A percentile compares a stretch with the other conserved stretches of the same genome.
Conservation (phyloP, 1,284 basidiomycete species). For the Chondrostereum purpureum region DNA sequence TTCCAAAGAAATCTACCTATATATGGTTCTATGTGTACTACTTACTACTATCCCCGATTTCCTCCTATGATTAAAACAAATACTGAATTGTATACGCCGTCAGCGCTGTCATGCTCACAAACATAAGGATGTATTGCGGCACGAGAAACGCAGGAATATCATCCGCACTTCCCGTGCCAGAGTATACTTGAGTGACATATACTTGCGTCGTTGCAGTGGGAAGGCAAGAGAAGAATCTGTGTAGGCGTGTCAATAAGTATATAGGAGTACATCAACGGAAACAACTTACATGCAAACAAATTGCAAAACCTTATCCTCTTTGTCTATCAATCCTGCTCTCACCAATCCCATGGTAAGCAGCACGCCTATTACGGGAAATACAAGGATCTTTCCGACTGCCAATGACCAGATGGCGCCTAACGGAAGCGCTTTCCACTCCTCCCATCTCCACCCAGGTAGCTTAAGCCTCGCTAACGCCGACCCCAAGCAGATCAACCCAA, state of each 20-base stretch:
- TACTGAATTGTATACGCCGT: background rate
- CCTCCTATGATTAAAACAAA: too few relatives aligned
- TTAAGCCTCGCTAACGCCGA: constrained; percentile 65
- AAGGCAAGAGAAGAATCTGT: constrained; percentile 57
- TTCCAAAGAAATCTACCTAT: too few relatives aligned
- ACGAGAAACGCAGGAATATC: constrained; percentile 58
- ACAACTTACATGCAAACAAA: constrained; percentile 65
- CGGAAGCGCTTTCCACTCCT: constrained; percentile 50
- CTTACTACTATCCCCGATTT: too few relatives aligned
- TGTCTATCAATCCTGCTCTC: constrained; percentile 40
- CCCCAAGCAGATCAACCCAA: constrained; percentile 69
- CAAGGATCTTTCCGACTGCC: constrained; percentile 56
- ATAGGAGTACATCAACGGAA: constrained; percentile 1
- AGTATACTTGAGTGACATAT: constrained; percentile 60
- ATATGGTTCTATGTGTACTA: too few relatives aligned
- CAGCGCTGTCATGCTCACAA: background rate
- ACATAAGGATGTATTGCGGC: constrained; percentile 26
- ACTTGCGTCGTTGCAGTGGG: constrained; percentile 61
- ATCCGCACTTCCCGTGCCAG: constrained; percentile 56
- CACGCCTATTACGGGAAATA: constrained; percentile 68
- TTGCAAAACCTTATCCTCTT: constrained; percentile 53
- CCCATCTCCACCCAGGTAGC: constrained; percentile 31
- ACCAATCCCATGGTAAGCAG: constrained; percentile 52
- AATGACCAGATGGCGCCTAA: constrained; percentile 58
- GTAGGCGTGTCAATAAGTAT: constrained; percentile 1